These are phyloP conservation scores for Cardamine occulta DNA, from an alignment of 345 rosid species.

Conservation along the genomic window DNA sequence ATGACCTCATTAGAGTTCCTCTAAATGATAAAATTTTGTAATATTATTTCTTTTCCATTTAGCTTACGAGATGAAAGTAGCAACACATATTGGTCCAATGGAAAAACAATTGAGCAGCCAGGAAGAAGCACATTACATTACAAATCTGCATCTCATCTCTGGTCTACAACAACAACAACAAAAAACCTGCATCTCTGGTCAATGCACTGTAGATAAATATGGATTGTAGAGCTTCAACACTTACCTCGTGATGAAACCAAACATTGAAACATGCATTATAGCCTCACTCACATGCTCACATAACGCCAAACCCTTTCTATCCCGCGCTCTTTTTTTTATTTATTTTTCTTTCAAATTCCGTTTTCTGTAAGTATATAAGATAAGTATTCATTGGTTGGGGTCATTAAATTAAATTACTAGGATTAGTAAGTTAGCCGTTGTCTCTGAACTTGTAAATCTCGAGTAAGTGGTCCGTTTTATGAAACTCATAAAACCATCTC, in stretches of 20 bases:
- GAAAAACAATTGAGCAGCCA: conserved; percentile 18
- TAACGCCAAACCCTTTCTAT: conserved; percentile 23
- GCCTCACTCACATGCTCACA: conserved; percentile 37
- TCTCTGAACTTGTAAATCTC: conserved; percentile 36
- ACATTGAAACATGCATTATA: conserved; percentile 29
- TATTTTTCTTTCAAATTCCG: neutral
- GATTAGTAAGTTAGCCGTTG: conserved; percentile 37
- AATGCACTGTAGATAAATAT: neutral
- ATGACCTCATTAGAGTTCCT: conserved; percentile 8
- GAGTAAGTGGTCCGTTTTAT: conserved; percentile 24
- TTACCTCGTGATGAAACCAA: conserved; percentile 29
- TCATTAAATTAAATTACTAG: conserved; percentile 16
- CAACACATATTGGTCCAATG: neutral
- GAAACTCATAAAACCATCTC: conserved; percentile 31
- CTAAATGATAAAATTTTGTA: neutral
- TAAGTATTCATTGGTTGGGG: neutral
- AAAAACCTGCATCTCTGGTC: conserved; percentile 18
- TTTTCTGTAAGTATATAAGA: too few relatives aligned
- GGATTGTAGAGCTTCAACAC: neutral
- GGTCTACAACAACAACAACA: too few relatives aligned
- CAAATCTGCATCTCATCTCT: neutral
- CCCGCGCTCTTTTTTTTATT: neutral
- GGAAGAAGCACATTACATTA: conserved; percentile 26
- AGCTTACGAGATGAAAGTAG: neutral
- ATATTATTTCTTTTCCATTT: neutral